Conservation (phyloP, 768 basidiomycete genomes). For the Boletus rubroflammeus region DNA sequence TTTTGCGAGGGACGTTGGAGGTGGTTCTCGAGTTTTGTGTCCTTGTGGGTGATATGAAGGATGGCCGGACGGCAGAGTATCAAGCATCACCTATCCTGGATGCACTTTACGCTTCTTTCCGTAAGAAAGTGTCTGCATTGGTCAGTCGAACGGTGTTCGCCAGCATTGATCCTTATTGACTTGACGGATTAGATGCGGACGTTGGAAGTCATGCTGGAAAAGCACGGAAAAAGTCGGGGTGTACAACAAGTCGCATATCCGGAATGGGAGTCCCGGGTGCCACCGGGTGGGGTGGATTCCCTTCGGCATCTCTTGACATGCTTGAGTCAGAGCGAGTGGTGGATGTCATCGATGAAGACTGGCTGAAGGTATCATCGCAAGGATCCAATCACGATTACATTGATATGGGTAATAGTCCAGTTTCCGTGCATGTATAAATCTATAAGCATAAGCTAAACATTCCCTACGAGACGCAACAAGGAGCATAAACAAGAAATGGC, state of each 20-base stretch:
- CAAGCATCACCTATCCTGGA: slow-evolving; percentile 56
- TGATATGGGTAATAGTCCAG: slow-evolving; percentile 6
- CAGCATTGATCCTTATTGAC: neutral
- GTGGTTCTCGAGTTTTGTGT: slow-evolving; percentile 64
- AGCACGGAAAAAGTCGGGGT: slow-evolving; percentile 30
- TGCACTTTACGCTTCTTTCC: slow-evolving; percentile 51
- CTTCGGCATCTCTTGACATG: slow-evolving; percentile 53
- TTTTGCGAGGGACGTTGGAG: slow-evolving; percentile 60
- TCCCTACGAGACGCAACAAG: slow-evolving; percentile 2
- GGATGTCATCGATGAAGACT: slow-evolving; percentile 30
- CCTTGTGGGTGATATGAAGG: slow-evolving; percentile 57
- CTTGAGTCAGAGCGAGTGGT: slow-evolving; percentile 58
- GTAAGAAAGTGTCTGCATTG: slow-evolving; percentile 50
- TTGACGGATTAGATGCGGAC: slow-evolving; percentile 46
- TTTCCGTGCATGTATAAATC: slow-evolving; percentile 19
- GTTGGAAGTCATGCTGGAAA: slow-evolving; percentile 56
- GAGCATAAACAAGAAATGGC: slow-evolving; percentile 10
- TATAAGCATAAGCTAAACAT: slow-evolving; percentile 21
- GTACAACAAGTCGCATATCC: slow-evolving; percentile 21
- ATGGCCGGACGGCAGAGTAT: slow-evolving; percentile 57
- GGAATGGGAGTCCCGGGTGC: slow-evolving; percentile 31
- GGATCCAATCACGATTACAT: slow-evolving; percentile 10
- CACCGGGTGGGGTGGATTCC: slow-evolving; percentile 51
- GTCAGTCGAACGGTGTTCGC: slow-evolving; percentile 38
- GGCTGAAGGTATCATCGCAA: neutral